phyloP scores from a whole-genome alignment of 1,284 basidiomycete genomes.

The Sphagnurus paluster region DNA sequence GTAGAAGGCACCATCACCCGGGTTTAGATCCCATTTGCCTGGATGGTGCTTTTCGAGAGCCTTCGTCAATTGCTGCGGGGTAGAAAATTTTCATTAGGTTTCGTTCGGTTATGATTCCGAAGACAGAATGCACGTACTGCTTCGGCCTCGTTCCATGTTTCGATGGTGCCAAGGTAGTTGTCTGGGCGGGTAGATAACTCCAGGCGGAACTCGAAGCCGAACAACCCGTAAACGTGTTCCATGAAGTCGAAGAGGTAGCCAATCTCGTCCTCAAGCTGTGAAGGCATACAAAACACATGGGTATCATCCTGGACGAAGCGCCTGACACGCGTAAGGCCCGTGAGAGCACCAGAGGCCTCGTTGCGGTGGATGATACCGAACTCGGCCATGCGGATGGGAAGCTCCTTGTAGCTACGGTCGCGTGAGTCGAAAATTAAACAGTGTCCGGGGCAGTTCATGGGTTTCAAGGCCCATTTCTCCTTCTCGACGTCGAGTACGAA shows the following conservation, averaged over 20 bases:
- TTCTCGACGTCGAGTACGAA: slow-evolving; percentile 94
- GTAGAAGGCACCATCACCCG: slow-evolving; percentile 97
- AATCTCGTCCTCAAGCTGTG: slow-evolving; percentile 91
- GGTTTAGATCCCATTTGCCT: slow-evolving; percentile 93
- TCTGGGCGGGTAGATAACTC: slow-evolving; percentile 97
- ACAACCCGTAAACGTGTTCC: slow-evolving; percentile 91
- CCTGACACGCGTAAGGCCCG: slow-evolving; percentile 91
- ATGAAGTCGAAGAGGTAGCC: slow-evolving; percentile 92
- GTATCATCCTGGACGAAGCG: slow-evolving; percentile 98
- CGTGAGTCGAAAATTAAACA: slow-evolving; percentile 95
- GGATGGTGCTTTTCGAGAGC: slow-evolving; percentile 89
- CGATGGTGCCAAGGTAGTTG: slow-evolving; percentile 89
- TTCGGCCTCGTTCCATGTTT: slow-evolving; percentile 46
- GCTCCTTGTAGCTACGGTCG: slow-evolving; percentile 93
- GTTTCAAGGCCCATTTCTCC: slow-evolving; percentile 92
- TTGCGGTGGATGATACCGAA: slow-evolving; percentile 98
- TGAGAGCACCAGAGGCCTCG: slow-evolving; percentile 93
- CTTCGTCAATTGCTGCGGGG: slow-evolving; percentile 72
- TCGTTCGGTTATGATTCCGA: no score
- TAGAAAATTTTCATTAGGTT: no score
- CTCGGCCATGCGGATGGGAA: slow-evolving; percentile 97
- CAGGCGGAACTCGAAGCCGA: slow-evolving; percentile 96
- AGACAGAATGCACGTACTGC: slow-evolving; percentile 19
- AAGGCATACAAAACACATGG: slow-evolving; percentile 96
- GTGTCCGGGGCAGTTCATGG: slow-evolving; percentile 99